Percentiles rank a stretch among this genome's conserved stretches.
phyloP scores from a whole-genome alignment of 371 early-diverging fungal species.

The Capniomyces stellatus region DNA sequence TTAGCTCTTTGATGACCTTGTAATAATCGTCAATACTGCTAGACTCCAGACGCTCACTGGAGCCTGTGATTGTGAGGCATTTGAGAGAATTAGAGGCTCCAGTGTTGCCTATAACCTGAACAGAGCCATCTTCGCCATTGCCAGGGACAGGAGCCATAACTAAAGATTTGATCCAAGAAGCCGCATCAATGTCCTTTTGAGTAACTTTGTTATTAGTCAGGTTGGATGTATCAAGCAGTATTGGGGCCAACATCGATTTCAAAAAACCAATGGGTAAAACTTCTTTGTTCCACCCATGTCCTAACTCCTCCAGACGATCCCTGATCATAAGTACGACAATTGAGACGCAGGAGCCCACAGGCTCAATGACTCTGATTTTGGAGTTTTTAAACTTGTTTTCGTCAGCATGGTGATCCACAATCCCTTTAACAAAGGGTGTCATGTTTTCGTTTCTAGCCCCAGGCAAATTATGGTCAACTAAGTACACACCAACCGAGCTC shows the following conservation, averaged over 20 bases:
- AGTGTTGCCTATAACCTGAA: constrained; percentile 7
- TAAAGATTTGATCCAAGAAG: constrained; percentile 8
- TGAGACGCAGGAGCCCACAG: constrained; percentile 28
- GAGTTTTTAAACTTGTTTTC: constrained; percentile 17
- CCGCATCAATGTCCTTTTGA: constrained; percentile 15
- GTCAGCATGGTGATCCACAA: constrained; percentile 37
- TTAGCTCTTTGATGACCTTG: constrained; percentile 21
- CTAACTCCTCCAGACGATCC: constrained; percentile 3
- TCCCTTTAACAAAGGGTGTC: constrained; percentile 19
- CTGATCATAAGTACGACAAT: constrained; percentile 18
- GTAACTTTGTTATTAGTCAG: constrained; percentile 24
- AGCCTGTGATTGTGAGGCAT: background rate
- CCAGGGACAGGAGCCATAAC: background rate
- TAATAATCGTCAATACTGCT: constrained; percentile 10
- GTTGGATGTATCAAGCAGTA: constrained; percentile 32
- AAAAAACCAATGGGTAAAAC: constrained; percentile 9
- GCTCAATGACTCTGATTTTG: constrained; percentile 17
- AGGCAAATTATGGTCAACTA: constrained; percentile 31
- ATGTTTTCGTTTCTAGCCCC: constrained; percentile 15
- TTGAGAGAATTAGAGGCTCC: background rate
- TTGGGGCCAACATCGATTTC: constrained; percentile 23
- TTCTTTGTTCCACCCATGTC: background rate
- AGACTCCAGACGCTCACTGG: too few species aligned
- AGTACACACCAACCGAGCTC: too few species aligned
- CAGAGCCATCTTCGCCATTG: background rate